A percentile compares a stretch with the other conserved stretches of the same genome.
Conservation (phyloP, 306 rosid genomes). For the Cucurbita maxima region DNA sequence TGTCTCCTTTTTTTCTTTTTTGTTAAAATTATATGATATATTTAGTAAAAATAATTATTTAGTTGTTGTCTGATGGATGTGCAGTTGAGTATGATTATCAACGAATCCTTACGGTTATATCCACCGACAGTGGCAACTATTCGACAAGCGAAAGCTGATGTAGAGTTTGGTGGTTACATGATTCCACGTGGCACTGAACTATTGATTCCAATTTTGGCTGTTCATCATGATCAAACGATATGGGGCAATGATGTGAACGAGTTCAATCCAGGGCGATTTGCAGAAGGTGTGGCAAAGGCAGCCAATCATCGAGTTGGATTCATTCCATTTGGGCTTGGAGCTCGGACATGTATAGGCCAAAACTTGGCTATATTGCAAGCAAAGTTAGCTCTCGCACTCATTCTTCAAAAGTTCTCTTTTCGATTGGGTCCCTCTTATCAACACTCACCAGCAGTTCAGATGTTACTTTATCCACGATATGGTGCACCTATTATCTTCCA, state of each 20-base stretch:
- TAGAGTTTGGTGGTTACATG: slow-evolving; percentile 53
- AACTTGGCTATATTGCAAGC: slow-evolving; percentile 77
- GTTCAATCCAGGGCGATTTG: slow-evolving; percentile 80
- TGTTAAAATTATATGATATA: neutral
- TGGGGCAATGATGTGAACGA: slow-evolving; percentile 86
- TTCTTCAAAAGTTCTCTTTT: slow-evolving; percentile 72
- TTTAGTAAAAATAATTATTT: too few relatives aligned
- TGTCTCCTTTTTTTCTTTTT: neutral
- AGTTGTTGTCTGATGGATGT: slow-evolving; percentile 5
- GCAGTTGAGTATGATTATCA: slow-evolving; percentile 75
- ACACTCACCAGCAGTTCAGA: slow-evolving; percentile 91
- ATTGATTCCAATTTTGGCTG: slow-evolving; percentile 72
- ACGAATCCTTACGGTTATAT: slow-evolving; percentile 65
- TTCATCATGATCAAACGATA: slow-evolving; percentile 62
- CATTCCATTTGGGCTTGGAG: slow-evolving; percentile 79
- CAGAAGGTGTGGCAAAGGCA: slow-evolving; percentile 61
- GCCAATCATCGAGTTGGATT: slow-evolving; percentile 71
- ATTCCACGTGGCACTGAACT: slow-evolving; percentile 83
- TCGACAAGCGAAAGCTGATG: slow-evolving; percentile 55
- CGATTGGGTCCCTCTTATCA: slow-evolving; percentile 72
- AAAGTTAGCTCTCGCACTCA: slow-evolving; percentile 55
- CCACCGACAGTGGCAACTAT: slow-evolving; percentile 81
- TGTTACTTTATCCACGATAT: slow-evolving; percentile 83
- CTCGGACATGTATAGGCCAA: slow-evolving; percentile 88
- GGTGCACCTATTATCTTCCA: slow-evolving; percentile 80